Evolutionary conservation across 345 rosid species (phyloP), one percentile per base, ranked within the genome.

Genomic region (Gossypium thurberi): DNA sequence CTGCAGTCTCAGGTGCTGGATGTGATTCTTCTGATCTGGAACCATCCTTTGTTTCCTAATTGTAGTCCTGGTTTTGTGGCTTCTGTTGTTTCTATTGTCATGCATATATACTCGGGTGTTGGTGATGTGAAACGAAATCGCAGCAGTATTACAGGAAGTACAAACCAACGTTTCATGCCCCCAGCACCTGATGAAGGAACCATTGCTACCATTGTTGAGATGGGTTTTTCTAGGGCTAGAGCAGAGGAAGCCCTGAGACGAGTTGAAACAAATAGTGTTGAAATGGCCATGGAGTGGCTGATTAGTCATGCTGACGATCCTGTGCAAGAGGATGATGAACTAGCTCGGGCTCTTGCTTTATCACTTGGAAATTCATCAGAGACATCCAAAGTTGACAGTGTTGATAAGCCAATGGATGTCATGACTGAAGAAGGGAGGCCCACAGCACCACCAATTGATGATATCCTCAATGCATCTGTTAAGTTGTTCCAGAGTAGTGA

Each of bases 141-240:
- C 28, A 84, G 76, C 73, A 88, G 93, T 74, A 81, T 81, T 73
- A 69, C 87, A 20, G 91, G 93, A 69, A 89, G 88, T 79, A 68
- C 89, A 77, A 92, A 81, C 78, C 98, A 90, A 66, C 84, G 91
- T 56, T 84, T 88, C 62, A 62, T 87, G 75, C 93, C 98, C 33
- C 94, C 95, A 46, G 97, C 95, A 53, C 98, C 88, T 51, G 98
- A 94, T 77, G 98, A 94, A 81, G 84, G 85, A 78, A 87, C 90
- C 48, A 88, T 94, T 78, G 80, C 93, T 74, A 90, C 89, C 78
- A 94, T 94, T 72, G 95, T 90, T 75, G 98, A 90, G 82, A 94
- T 94, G 98, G 98, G 98, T 47, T 90, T 94, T 82, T 88, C 97
- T 77, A 90, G 98, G 89, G 87, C 90, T 80, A 92, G 98, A 85